Evolutionary conservation across 306 rosid species (phyloP), one percentile per base, ranked within the genome.

Genomic region (Castanospermum australe): DNA sequence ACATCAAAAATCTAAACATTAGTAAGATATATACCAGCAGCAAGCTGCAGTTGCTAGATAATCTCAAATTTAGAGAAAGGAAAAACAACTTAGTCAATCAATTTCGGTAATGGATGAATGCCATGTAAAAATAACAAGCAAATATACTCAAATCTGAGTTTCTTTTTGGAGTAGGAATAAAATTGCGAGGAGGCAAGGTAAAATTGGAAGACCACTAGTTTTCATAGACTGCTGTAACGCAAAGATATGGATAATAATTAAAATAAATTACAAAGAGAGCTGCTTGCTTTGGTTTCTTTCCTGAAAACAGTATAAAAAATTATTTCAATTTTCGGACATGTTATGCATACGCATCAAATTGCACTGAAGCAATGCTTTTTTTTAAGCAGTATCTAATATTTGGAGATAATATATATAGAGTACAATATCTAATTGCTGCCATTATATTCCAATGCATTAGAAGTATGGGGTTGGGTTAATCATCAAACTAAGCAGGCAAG

Each of bases 401-500:
- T 55, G 22, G 56, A 56, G 57, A 56, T 17, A 55, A 55, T 73
- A 24, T 24, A 22, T 32, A n/a, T n/a, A n/a, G 51, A 21, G 6
- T 57, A 39, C 52, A 72, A 14, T 17, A 57, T 18, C 33, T 10
- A 52, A 15, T 11, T 38, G 52, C 8, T 38, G 15, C 56, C 52
- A 25, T 21, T 52, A 72, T 4, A 38, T 54, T 54, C 77, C 56
- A 54, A 71, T 4, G 47, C 6, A 38, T 8, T 20, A 52, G 30
- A 21, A 30, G n/a, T 20, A 71, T 20, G 18, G 51, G 14, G 24
- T 54, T 21, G 38, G 13, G 7, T 36, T 77, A 73, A 52, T 66
- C 59, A 71, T 50, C 71, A 45, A 77, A 79, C 67, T 81, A 90
- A 74, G 95, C 85, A 52, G 88, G 62, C 84, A 90, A 11, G 22